Evolutionary conservation across 2,329 filamentous ascomycete species (phyloP).

Genomic region (Penicillium crustosum): DNA sequence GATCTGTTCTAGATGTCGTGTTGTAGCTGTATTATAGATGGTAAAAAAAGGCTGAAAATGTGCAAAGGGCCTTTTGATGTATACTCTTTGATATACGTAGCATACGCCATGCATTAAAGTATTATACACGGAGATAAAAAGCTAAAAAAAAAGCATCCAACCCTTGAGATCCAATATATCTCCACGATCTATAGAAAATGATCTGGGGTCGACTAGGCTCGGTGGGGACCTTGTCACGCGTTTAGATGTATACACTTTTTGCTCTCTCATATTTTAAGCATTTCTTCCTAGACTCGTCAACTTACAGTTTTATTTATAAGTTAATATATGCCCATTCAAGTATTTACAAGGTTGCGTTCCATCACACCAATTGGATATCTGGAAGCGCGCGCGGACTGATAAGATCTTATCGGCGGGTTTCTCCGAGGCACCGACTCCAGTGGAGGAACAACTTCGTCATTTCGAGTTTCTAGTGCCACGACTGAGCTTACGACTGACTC

Average conservation of each 20-base stretch:
- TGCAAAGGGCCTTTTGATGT: neutral
- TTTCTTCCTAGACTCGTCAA: neutral
- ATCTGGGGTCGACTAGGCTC: neutral
- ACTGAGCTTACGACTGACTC: neutral
- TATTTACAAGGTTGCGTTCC: neutral
- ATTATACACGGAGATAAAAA: neutral
- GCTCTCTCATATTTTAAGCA: neutral
- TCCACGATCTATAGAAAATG: neutral
- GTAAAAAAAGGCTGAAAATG: neutral
- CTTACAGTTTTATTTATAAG: neutral
- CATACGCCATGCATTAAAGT: neutral
- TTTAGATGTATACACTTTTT: neutral
- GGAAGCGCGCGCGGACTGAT: constrained; percentile 2
- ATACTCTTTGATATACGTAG: neutral
- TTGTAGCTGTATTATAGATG: too few relatives aligned
- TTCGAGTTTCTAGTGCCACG: neutral
- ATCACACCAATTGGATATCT: too few relatives aligned
- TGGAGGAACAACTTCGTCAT: constrained; percentile 16
- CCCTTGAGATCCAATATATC: neutral
- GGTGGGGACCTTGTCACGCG: neutral
- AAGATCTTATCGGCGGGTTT: constrained; percentile 29
- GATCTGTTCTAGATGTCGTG: neutral
- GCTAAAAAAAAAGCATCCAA: neutral
- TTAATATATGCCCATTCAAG: neutral
- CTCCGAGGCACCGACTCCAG: constrained; percentile 21